These are phyloP conservation scores for Aspergillus ustus DNA, from an alignment of 2,329 filamentous ascomycete genomes.

Conservation along the genomic window DNA sequence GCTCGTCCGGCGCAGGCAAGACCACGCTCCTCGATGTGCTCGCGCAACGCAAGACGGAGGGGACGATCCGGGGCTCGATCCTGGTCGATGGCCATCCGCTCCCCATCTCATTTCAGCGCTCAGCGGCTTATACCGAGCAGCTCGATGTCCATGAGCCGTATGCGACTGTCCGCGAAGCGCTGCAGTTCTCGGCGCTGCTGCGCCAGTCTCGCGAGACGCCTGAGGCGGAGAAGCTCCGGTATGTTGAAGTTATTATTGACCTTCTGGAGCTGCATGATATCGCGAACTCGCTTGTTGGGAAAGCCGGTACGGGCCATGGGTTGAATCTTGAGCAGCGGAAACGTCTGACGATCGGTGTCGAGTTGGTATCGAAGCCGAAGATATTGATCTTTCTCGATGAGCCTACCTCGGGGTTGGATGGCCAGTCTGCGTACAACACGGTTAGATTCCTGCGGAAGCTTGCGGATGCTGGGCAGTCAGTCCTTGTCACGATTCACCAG, in stretches of 20 bases:
- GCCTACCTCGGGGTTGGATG: conserved; percentile 71
- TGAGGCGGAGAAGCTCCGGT: conserved; percentile 64
- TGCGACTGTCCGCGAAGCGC: conserved; percentile 67
- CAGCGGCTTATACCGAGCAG: conserved; percentile 71
- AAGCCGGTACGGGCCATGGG: conserved; percentile 40
- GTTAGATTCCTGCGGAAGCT: conserved; percentile 66
- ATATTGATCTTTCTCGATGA: conserved; percentile 73
- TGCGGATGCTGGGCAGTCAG: conserved; percentile 66
- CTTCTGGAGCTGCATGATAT: conserved; percentile 66
- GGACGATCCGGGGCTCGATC: conserved; percentile 67
- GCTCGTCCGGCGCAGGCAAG: conserved; percentile 85
- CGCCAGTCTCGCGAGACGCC: conserved; percentile 60
- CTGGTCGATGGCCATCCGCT: conserved; percentile 67
- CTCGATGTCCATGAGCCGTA: conserved; percentile 70
- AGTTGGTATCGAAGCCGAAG: conserved; percentile 71
- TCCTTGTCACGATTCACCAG: conserved; percentile 73
- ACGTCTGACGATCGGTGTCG: conserved; percentile 72
- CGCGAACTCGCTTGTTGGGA: conserved; percentile 64
- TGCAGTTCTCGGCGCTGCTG: conserved; percentile 68
- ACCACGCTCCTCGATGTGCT: conserved; percentile 74
- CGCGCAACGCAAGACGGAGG: conserved; percentile 70
- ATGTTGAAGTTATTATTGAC: conserved; percentile 67
- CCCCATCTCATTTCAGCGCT: conserved; percentile 65
- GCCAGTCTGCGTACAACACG: conserved; percentile 69
- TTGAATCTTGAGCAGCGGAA: conserved; percentile 69